Base-by-base conservation (phyloP, 495 filamentous ascomycete genomes). In the Podospora comata region DNA sequence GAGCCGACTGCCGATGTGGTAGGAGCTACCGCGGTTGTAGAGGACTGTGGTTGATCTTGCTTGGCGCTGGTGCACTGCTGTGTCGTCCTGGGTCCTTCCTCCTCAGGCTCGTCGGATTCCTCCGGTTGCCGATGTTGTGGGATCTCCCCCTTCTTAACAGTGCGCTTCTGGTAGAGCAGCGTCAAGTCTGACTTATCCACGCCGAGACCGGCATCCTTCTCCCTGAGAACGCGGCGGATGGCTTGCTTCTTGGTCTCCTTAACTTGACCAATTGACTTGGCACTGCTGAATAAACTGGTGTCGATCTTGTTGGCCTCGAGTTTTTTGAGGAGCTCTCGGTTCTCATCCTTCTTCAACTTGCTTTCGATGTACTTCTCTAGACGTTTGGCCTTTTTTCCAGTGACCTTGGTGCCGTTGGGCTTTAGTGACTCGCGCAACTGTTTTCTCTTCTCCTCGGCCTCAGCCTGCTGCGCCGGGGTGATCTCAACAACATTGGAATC, bases 361-460 rank as follows among this genome's bases (percentile, higher is more conserved):
- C 84, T 95, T 73, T 97, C 94, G 82, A 99, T 96, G 75, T 99
- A 99, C 75, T 97, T 97, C 67, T 97, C 93, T 44, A 99, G 81
- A 54, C 95, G 85, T 80, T 97, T 98, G 65, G 92, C 86, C 81
- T 99, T 99, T 82, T 98, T 96, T 54, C 87, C 84, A 39, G 90
- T 94, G 69, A 97, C 87, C 74, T 91, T 92, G n/a, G 84, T 79
- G 62, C 91, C 85, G 65, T 91, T 85, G n/a, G 88, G 87, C 67
- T 85, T 87, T 59, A 97, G 71, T 70, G 90, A 85, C 65, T 86
- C 80, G 66, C 84, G 82, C 59, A 85, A 67, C 59, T 75, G 75
- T 28, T 78, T 82, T 74, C 87, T 91, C 74, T 86, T 88, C 67
- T 86, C 84, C 73, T 94, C 89, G 65, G 84, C 86, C 71, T 92